Evolutionary conservation across 352 stramenopile species (phyloP).

Genomic region (Globisporangium okanoganense): DNA sequence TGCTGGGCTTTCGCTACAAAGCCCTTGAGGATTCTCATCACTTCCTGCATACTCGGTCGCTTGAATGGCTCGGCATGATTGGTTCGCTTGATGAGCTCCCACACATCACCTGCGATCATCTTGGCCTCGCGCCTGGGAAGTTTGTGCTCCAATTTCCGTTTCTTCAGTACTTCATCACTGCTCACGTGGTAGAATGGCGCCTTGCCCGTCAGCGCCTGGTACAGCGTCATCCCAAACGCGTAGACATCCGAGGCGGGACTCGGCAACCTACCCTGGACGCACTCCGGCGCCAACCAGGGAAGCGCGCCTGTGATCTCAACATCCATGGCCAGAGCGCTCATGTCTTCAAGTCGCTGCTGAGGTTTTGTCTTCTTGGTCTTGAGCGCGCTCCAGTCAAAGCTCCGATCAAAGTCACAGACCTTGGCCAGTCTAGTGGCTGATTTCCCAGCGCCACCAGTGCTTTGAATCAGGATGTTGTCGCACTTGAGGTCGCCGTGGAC

Average conservation of each 20-base stretch:
- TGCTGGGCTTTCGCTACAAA: not conserved
- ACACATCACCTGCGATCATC: not conserved
- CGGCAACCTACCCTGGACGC: constrained; percentile 12
- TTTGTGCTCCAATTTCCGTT: not conserved
- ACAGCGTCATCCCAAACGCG: constrained; percentile 21
- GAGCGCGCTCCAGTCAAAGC: constrained; percentile 8
- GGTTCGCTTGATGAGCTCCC: constrained; percentile 4
- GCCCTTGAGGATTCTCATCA: not conserved
- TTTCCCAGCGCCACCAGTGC: not conserved
- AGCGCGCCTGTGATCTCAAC: constrained; percentile 10
- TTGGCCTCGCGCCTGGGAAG: not conserved
- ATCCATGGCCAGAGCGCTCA: not conserved
- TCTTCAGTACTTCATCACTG: not conserved
- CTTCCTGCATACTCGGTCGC: not conserved
- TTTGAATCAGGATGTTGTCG: constrained; percentile 21
- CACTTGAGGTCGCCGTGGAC: constrained; percentile 24
- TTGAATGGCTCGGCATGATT: not conserved
- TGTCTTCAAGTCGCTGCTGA: not conserved
- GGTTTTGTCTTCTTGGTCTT: constrained; percentile 2
- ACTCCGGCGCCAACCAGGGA: constrained; percentile 16
- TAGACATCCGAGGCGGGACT: constrained; percentile 19
- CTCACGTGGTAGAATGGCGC: constrained; percentile 11
- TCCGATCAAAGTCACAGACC: constrained; percentile 20
- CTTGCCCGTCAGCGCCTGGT: constrained; percentile 13
- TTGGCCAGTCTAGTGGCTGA: constrained; percentile 3